Conservation (phyloP, 495 filamentous ascomycete genomes). For the Penicillium chermesinum region DNA sequence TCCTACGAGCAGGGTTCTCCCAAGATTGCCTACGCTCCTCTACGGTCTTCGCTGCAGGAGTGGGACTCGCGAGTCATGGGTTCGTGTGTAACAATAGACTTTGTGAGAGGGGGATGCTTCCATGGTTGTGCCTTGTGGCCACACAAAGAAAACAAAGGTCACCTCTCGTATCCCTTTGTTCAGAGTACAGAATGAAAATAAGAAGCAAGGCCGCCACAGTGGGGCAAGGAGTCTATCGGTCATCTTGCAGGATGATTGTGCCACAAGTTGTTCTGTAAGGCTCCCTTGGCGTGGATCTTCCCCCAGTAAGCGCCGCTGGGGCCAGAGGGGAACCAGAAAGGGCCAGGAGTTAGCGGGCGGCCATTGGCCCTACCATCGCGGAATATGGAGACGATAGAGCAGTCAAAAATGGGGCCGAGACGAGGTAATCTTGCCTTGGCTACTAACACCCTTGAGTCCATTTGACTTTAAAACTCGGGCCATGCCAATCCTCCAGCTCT, state of each 20-base stretch:
- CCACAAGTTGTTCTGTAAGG: neutral
- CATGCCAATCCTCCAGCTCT: neutral
- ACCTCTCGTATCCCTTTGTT: too few species aligned
- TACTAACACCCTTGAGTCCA: neutral
- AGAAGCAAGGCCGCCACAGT: neutral
- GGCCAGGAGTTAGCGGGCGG: neutral
- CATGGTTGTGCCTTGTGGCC: too few species aligned
- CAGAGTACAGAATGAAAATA: too few species aligned
- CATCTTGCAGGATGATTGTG: neutral
- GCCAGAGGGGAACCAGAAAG: neutral
- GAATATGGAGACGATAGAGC: neutral
- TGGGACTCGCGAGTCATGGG: too few species aligned
- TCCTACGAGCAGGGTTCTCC: neutral
- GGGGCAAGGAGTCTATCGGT: neutral
- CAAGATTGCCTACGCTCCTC: too few species aligned
- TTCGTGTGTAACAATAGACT: too few species aligned
- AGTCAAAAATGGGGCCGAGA: neutral
- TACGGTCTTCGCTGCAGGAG: too few species aligned
- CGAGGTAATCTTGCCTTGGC: neutral
- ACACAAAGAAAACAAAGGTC: too few species aligned
- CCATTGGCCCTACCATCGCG: too few species aligned
- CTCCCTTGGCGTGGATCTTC: neutral
- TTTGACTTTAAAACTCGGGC: neutral
- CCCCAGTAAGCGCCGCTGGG: neutral
- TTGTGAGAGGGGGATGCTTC: too few species aligned